Evolutionary conservation across 805 yeast species (phyloP).

Genomic region (Wickerhamiella shivajii): DNA sequence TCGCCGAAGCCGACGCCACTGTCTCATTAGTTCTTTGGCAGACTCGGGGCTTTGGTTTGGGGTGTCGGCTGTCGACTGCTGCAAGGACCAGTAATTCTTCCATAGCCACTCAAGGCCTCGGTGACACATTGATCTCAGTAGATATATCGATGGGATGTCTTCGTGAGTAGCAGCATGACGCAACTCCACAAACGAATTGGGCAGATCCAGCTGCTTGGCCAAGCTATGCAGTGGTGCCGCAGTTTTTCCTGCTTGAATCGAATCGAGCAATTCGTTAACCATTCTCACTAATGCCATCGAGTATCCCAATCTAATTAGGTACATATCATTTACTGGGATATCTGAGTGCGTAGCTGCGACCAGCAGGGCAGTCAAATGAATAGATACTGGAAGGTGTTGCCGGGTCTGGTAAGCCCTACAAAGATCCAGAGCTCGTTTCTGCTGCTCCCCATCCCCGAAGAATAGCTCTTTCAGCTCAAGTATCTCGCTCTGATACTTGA

Average conservation of each 20-base stretch:
- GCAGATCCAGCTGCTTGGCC: slow-evolving; percentile 55
- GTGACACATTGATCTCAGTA: slow-evolving; percentile 44
- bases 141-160: slow-evolving; percentile 50
- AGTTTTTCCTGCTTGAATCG: slow-evolving; percentile 59
- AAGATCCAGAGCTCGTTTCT: slow-evolving; percentile 15
- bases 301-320: slow-evolving; percentile 17
- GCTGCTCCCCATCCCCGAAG: slow-evolving; percentile 13
- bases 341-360: slow-evolving; percentile 16
- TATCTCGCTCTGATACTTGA: slow-evolving; percentile 12
- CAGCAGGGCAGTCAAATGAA: slow-evolving; percentile 18
- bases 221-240: slow-evolving; percentile 68
- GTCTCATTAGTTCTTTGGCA: slow-evolving; percentile 29
- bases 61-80: slow-evolving; percentile 7
- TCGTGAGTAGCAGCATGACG: slow-evolving; percentile 91
- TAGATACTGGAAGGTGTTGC: slow-evolving; percentile 18
- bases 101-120: slow-evolving; percentile 65
- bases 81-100: slow-evolving; percentile 50
- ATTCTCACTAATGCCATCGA: slow-evolving; percentile 50
- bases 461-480: slow-evolving; percentile 12
- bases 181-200: slow-evolving; percentile 73
- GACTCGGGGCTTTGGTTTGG: slow-evolving; percentile 1
- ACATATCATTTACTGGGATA: slow-evolving; percentile 15
- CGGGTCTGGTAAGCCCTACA: slow-evolving; percentile 17
- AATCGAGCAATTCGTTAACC: slow-evolving; percentile 85
- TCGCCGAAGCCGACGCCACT: slow-evolving; percentile 37